Evolutionary conservation across 352 stramenopile species (phyloP), one percentile per base, ranked within the genome.

Genomic region (Globisporangium barbulae): DNA sequence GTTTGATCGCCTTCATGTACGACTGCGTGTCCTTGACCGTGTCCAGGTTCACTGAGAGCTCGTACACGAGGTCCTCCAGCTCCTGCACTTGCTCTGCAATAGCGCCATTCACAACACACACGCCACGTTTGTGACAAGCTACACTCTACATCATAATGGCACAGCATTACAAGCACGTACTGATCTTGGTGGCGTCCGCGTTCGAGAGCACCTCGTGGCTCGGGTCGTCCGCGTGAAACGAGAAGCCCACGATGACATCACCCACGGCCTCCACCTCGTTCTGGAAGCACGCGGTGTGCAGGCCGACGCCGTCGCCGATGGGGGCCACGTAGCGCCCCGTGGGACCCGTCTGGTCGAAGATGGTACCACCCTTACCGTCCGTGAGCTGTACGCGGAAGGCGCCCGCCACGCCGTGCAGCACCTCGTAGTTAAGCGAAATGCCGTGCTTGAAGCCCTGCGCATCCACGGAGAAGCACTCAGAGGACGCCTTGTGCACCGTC

Each of bases 361-460:
- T 65, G 8, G 81, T 63, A 42, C 75, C 63, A 44, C 83, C 68
- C 55, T 82, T 78, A 64, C 77, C 80, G 63, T 91, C 83, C 39
- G 70, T 81, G 33, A 96, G 69, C 66, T 90, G 75, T 19, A 76
- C 77, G 52, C 86, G 73, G 31, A 96, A 72, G n/a, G 74, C 70
- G 48, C 93, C 85, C 17, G 85, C 81, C 64, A 89, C 77, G 55
- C 87, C 87, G 28, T 75, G 74, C 7, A 96, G 64, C 44, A 82
- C 82, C 53, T 96, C 82, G 68, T 94, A 94, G 68, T 94, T 96
- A 63, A 96, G 81, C 42, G 87, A 96, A 54, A 96, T 84, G 48
- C 87, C 87, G 64, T 94, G 81, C 66, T 96, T 91, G 61, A 79
- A 88, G 62, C 59, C 77, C 59, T 82, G 72, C 39, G 79, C 84